Base-by-base conservation (phyloP, 148 eudicot genomes). In the Persicaria maculosa region DNA sequence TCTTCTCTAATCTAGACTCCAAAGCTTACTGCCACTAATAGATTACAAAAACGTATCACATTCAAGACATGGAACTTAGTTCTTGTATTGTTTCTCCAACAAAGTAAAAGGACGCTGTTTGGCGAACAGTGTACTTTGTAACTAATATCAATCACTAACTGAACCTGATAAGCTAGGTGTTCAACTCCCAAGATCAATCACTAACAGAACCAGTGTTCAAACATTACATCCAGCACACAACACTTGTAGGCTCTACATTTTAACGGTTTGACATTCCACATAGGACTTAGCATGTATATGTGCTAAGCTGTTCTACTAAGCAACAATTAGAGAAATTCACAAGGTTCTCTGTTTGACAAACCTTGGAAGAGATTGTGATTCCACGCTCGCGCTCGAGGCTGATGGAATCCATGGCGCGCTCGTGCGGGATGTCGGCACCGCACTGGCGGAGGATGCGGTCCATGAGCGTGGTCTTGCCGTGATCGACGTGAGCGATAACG, bases 391-490 rank as follows among this genome's bases (percentile, higher is more conserved):
- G 87, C 84, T 93, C 97, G 48, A 93, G 95, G 71, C 76, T 82
- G 62, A 88, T 93, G 20, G 89, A 84, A 72, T 93, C 98, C 72
- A 93, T 81, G 50, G 97, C 97, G 54, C 97, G 93, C 45, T 91
- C 98, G 72, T 93, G 98, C 3, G 97, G 93, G 20, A 93, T 85
- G 71, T 93, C 93, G 9, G 97, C 91, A 20, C 98, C 98, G 72
- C 98, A 93, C 90, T 93, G 97, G 17, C 98, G 85, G 58, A 93
- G 88, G 44, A 93, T 87, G 45, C 98, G 88, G 78, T 93, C 98
- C 98, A 93, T 93, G 77, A 93, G 97, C 4, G 98, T 93, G 44
- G 98, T 93, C 78, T 93, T 93, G 0, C 98, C 97, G 72, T 93
- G 98, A 80, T 93, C 98, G 7, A 93, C 97, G 82, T 93, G 98